Evolutionary conservation across 306 rosid genomes (phyloP).

Genomic region (Dalbergia oliveri): DNA sequence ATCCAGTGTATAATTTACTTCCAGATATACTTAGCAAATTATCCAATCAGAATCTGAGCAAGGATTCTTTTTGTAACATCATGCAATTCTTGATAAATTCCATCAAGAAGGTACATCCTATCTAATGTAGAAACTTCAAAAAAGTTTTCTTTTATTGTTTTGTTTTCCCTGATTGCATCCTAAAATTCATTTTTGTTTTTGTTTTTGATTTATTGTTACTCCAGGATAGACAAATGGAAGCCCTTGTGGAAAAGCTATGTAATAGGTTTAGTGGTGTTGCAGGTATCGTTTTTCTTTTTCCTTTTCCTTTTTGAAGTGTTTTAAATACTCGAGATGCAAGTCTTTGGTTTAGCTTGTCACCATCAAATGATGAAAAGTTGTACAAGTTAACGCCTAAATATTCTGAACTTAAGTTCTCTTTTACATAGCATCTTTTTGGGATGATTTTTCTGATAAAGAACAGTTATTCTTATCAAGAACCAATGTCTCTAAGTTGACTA

Average conservation of each 20-base stretch:
- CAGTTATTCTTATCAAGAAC: not conserved
- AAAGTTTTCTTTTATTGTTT: slow-evolving; percentile 5
- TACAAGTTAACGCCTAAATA: slow-evolving; percentile 6
- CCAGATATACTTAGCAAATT: slow-evolving; percentile 96
- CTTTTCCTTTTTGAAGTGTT: not conserved
- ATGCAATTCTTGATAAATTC: slow-evolving; percentile 97
- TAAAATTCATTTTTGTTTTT: slow-evolving; percentile 25
- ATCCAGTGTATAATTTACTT: slow-evolving; percentile 93
- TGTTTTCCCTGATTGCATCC: not conserved
- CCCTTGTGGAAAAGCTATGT: slow-evolving; percentile 96
- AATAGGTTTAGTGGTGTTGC: slow-evolving; percentile 90
- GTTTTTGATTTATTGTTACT: slow-evolving; percentile 38
- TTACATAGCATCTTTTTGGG: slow-evolving; percentile 20
- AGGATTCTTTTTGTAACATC: slow-evolving; percentile 86
- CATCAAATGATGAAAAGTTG: slow-evolving; percentile 1
- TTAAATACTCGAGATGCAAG: slow-evolving; percentile 13
- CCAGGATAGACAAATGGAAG: slow-evolving; percentile 96
- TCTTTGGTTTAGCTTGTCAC: not conserved
- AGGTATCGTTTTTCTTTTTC: slow-evolving; percentile 55
- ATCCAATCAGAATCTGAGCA: slow-evolving; percentile 74
- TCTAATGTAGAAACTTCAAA: slow-evolving; percentile 31
- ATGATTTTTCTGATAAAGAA: not conserved
- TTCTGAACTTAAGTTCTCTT: not conserved
- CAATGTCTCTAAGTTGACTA: not conserved
- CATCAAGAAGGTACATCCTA: slow-evolving; percentile 79